These are phyloP conservation scores for Taphrina pruni DNA, from an alignment of 1,139 yeast species.

Conservation along the genomic window DNA sequence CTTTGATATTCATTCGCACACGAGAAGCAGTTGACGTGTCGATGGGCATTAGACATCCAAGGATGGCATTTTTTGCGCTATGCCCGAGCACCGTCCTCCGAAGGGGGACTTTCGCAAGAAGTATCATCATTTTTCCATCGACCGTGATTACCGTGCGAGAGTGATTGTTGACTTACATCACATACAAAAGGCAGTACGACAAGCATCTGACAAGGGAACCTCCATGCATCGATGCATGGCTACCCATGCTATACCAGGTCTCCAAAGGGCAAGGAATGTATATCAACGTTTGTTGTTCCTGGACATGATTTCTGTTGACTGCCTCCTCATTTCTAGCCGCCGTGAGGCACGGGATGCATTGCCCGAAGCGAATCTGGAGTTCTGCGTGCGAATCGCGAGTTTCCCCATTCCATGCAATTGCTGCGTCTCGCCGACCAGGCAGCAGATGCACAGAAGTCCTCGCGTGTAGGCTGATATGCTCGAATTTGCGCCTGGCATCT, in stretches of 20 bases:
- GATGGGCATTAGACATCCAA: slow-evolving; percentile 25
- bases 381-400: not conserved
- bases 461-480: too few species aligned
- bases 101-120: slow-evolving; percentile 22
- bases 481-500: too few species aligned
- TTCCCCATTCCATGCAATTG: not conserved
- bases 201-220: too few species aligned
- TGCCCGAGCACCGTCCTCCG: slow-evolving; percentile 23
- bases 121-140: slow-evolving; percentile 18
- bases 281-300: too few species aligned
- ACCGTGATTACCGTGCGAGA: not conserved
- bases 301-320: too few species aligned
- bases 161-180: not conserved
- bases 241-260: too few species aligned
- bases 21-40: not conserved
- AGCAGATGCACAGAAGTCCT: too few species aligned
- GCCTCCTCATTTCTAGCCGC: not conserved
- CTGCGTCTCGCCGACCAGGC: too few species aligned
- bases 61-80: slow-evolving; percentile 32
- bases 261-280: too few species aligned
- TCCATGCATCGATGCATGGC: too few species aligned
- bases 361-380: not conserved
- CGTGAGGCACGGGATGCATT: not conserved
- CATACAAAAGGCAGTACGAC: too few species aligned
- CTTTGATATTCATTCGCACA: too few species aligned